phyloP scores from a whole-genome alignment of 2,329 filamentous ascomycete species.

The Plectosphaerella plurivora region DNA sequence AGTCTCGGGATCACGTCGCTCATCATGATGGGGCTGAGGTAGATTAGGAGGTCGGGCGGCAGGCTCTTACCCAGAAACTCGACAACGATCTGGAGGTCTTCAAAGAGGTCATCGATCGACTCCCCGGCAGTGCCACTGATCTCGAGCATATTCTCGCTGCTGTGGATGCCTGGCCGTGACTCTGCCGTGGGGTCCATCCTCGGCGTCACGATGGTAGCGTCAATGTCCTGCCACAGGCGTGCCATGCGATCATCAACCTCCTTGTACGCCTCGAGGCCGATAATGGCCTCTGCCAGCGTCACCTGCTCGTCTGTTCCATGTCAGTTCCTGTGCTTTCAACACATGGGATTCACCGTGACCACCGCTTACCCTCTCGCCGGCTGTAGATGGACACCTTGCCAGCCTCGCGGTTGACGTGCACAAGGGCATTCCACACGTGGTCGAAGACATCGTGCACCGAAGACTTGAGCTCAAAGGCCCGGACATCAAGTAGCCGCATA shows the following conservation, averaged over 20 bases:
- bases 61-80: constrained; percentile 47
- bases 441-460: constrained; percentile 63
- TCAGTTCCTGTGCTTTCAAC: constrained; percentile 12
- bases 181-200: constrained; percentile 43
- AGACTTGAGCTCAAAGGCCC: constrained; percentile 61
- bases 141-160: constrained; percentile 29
- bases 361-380: constrained; percentile 40
- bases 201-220: constrained; percentile 55
- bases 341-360: not conserved
- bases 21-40: constrained; percentile 67
- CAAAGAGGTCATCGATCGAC: constrained; percentile 46
- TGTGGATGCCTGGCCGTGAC: constrained; percentile 32
- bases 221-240: constrained; percentile 58
- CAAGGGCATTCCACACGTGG: constrained; percentile 65
- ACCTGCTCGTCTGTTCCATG: constrained; percentile 41
- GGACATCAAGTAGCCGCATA: constrained; percentile 60
- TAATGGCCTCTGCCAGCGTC: constrained; percentile 48
- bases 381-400: constrained; percentile 53
- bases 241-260: constrained; percentile 57
- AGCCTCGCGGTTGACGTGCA: constrained; percentile 55
- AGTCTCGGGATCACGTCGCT: constrained; percentile 63
- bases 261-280: constrained; percentile 54
- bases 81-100: constrained; percentile 48
- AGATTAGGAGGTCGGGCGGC: constrained; percentile 49
- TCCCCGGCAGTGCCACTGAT: constrained; percentile 37